phyloP scores from a whole-genome alignment of 805 yeast species.

The Metschnikowia santaceciliae region DNA sequence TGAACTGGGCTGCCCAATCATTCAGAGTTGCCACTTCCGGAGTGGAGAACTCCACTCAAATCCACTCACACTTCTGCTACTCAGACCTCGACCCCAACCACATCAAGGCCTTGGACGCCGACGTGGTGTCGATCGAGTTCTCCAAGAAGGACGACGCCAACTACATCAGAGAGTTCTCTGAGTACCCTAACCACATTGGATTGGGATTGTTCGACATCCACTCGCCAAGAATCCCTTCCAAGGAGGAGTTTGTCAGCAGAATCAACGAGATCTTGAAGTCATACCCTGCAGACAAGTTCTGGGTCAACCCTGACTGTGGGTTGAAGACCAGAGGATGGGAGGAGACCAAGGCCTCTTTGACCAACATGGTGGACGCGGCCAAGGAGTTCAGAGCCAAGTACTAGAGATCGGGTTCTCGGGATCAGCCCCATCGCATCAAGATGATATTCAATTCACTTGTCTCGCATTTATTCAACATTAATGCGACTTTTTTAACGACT shows the following conservation, averaged over 20 bases:
- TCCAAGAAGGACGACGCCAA: conserved; percentile 99
- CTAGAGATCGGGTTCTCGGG: conserved; percentile 18
- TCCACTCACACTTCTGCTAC: conserved; percentile 99
- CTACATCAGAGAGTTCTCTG: conserved; percentile 95
- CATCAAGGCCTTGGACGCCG: conserved; percentile 99
- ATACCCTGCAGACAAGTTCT: conserved; percentile 96
- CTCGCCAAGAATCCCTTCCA: conserved; percentile 99
- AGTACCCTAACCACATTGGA: conserved; percentile 99
- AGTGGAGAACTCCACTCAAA: conserved; percentile 91
- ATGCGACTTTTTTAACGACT: conserved; percentile 33
- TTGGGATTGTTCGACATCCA: conserved; percentile 98
- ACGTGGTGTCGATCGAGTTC: conserved; percentile 98
- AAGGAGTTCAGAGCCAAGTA: conserved; percentile 68
- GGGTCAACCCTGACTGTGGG: conserved; percentile 99
- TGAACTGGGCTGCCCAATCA: conserved; percentile 98
- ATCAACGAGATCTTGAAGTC: conserved; percentile 92
- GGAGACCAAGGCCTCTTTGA: conserved; percentile 90
- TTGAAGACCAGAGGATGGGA: conserved; percentile 99
- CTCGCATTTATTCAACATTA: conserved; percentile 48
- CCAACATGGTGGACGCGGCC: conserved; percentile 99
- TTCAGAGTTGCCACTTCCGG: conserved; percentile 99
- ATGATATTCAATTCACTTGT: conserved; percentile 18
- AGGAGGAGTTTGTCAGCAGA: conserved; percentile 92
- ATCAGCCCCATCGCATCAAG: conserved; percentile 6
- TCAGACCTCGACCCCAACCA: conserved; percentile 99